Evolutionary conservation across 768 basidiomycete genomes (phyloP).

Genomic region (Suillus placidus): DNA sequence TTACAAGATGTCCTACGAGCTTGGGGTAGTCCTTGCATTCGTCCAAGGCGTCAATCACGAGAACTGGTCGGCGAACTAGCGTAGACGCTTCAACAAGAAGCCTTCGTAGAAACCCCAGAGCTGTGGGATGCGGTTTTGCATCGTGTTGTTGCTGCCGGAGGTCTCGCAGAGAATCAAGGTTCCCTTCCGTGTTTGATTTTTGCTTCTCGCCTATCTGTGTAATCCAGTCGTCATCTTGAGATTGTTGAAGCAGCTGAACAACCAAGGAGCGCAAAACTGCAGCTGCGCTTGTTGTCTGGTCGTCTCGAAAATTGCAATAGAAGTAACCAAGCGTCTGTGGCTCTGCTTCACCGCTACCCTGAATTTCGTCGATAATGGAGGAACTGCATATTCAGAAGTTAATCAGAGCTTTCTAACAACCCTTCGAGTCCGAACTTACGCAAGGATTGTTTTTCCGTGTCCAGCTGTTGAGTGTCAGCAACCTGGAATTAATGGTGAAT

Average conservation of each 20-base stretch:
- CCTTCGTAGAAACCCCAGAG: not conserved
- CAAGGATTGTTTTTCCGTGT: not conserved
- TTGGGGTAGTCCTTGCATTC: conserved; percentile 12
- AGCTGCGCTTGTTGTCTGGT: conserved; percentile 9
- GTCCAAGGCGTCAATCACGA: conserved; percentile 17
- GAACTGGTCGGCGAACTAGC: not conserved
- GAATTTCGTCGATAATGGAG: not conserved
- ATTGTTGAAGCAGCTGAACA: conserved; percentile 15
- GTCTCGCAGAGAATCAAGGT: not conserved
- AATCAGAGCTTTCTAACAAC: too few species aligned
- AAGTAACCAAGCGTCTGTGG: conserved; percentile 14
- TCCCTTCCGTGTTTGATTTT: not conserved
- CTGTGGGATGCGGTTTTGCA: not conserved
- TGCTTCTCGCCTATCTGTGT: not conserved
- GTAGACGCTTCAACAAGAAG: not conserved
- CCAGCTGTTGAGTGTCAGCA: not conserved
- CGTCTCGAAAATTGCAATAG: conserved; percentile 26
- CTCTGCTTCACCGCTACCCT: not conserved
- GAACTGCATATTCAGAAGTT: conserved; percentile 1
- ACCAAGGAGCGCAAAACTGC: conserved; percentile 23
- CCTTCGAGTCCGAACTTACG: not conserved
- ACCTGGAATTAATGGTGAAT: not conserved
- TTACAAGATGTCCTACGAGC: not conserved
- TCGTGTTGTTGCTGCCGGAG: not conserved
- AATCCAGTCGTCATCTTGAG: not conserved